Evolutionary conservation across 352 stramenopile genomes (phyloP).

Genomic region (Pythium folliculosum): DNA sequence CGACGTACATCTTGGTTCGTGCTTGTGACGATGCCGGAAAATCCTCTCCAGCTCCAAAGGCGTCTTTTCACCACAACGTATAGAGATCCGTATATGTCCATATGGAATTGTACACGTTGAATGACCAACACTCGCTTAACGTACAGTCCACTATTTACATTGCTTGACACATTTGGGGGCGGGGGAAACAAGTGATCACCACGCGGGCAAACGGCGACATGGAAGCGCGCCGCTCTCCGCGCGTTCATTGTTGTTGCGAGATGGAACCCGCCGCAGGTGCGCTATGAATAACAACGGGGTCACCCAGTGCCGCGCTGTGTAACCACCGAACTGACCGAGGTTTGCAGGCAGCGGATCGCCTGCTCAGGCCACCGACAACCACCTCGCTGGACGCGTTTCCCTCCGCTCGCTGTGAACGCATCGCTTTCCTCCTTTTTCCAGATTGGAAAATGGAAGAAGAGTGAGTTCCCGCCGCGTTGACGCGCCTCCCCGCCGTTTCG

Average conservation of each 20-base stretch:
- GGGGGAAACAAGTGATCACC: too few relatives aligned
- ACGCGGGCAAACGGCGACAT: neutral
- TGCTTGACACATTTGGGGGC: too few relatives aligned
- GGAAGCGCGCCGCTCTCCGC: too few relatives aligned
- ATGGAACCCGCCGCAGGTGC: neutral
- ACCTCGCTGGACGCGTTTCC: too few relatives aligned
- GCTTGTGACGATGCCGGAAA: neutral
- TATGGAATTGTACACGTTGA: conserved; percentile 17
- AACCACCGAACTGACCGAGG: too few relatives aligned
- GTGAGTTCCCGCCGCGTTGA: neutral
- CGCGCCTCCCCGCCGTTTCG: neutral
- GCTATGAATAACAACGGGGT: neutral
- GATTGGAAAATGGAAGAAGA: too few relatives aligned
- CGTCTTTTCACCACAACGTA: neutral
- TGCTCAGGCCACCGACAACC: too few relatives aligned
- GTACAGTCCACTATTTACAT: too few relatives aligned
- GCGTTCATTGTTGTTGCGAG: neutral
- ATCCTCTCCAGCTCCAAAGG: neutral
- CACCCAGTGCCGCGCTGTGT: too few relatives aligned
- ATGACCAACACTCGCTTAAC: conserved; percentile 7
- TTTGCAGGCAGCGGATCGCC: too few relatives aligned
- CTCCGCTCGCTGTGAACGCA: too few relatives aligned
- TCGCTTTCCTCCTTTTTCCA: too few relatives aligned
- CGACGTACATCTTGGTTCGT: conserved; percentile 64
- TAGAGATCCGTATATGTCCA: conserved; percentile 20